Conservation (phyloP, 2,329 filamentous ascomycete species). For the Cryphonectria radicalis region DNA sequence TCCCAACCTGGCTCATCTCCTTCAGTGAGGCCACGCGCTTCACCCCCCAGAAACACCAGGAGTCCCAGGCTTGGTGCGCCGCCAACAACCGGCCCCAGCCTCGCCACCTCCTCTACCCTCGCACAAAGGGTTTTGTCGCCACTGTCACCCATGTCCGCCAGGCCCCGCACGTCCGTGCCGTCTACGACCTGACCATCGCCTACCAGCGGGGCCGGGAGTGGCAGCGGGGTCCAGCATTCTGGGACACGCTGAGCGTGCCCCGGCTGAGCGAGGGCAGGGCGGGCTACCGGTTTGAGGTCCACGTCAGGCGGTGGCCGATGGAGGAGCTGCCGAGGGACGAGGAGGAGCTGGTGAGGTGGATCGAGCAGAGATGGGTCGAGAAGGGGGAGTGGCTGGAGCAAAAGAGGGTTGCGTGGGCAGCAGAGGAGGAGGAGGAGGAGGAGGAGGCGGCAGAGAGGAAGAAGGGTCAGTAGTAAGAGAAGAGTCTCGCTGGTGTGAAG, state of each 20-base stretch:
- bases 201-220: constrained; percentile 52
- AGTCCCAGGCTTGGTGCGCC: constrained; percentile 57
- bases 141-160: constrained; percentile 59
- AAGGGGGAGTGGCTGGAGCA: constrained; percentile 57
- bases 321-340: constrained; percentile 53
- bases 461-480: not conserved
- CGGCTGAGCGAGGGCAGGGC: constrained; percentile 42
- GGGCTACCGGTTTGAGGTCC: constrained; percentile 55
- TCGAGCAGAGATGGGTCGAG: constrained; percentile 57
- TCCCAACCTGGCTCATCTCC: constrained; percentile 67
- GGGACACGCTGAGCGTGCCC: constrained; percentile 53
- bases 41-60: constrained; percentile 56
- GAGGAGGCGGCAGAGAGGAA: not conserved
- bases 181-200: constrained; percentile 60
- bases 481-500: not conserved
- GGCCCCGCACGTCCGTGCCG: constrained; percentile 55
- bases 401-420: constrained; percentile 47
- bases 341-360: constrained; percentile 53
- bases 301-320: constrained; percentile 53
- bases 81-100: constrained; percentile 54
- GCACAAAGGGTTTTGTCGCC: constrained; percentile 64
- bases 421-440: constrained; percentile 28
- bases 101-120: constrained; percentile 62
- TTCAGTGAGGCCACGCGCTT: constrained; percentile 68
- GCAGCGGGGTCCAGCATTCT: constrained; percentile 54